Base-by-base conservation (phyloP, 1,139 yeast genomes). In the Blastobotrys ciferrii region DNA sequence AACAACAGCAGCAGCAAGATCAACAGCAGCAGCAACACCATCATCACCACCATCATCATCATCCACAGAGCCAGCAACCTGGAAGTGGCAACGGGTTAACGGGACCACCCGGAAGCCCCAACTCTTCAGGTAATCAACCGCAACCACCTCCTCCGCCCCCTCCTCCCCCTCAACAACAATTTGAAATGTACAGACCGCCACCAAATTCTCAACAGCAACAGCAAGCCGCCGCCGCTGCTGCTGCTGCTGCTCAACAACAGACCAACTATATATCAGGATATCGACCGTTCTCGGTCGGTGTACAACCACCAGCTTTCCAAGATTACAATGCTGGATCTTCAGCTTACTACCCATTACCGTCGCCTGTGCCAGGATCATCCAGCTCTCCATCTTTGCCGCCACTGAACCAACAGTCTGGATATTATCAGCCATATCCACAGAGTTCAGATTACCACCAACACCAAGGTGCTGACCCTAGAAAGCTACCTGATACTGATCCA, bases 341-440 rank as follows among this genome's bases (percentile, higher is more conserved):
- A 19, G 15, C 18, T 9, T 36, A 17, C 28, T 36, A 36, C 28
- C 40, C 40, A 3, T 19, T 36, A 15, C 40, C 40, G 12, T 36
- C 40, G 6, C 40, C 40, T 3, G 19, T 23, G 5, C 40, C 40
- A 4, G 28, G 14, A 2, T 23, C 32, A 35, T 43, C 23, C 42
- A 28, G 47, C 42, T 55, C 58, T 11, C 58, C 59, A 2, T 51
- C 56, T 18, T 42, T 52, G 13, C 57, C 59, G 7, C 53, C 59
- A 17, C 35, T 57, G 42, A 37, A 44, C 17, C 51, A 54, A 36
- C 44, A 52, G 11, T 51, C 47, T 33, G 48, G 50, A 6, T 53
- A 52, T 37, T 54, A 53, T 43, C 53, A 51, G 18, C 33, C 50
- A 4, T 55, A 54, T 38, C 52, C 52, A 6, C 55, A 53, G 15